Percentiles rank a stretch among this genome's conserved stretches.
Evolutionary conservation across 1,284 basidiomycete species (phyloP).

Genomic region (Fomitopsis betulina): DNA sequence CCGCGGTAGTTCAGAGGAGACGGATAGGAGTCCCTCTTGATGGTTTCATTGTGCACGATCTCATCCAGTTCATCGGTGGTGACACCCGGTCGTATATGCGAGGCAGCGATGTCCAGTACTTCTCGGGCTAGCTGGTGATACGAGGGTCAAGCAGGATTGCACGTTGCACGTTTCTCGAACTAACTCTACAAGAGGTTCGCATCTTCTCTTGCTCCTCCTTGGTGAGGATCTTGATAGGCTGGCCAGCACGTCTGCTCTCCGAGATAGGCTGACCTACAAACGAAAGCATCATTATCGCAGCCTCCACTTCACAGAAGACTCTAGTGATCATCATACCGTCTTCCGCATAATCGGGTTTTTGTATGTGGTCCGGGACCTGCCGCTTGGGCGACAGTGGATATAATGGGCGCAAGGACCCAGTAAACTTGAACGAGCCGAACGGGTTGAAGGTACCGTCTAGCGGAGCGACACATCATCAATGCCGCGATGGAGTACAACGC

Average conservation of each 20-base stretch:
- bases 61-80: slow-evolving; percentile 96
- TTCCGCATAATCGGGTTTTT: slow-evolving; percentile 75
- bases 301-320: slow-evolving; percentile 21
- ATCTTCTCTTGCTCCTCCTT: slow-evolving; percentile 75
- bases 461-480: not conserved
- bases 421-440: slow-evolving; percentile 62
- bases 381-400: slow-evolving; percentile 76
- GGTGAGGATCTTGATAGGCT: slow-evolving; percentile 60
- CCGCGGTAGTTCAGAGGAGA: slow-evolving; percentile 91
- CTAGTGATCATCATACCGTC: slow-evolving; percentile 46
- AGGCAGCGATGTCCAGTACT: slow-evolving; percentile 87
- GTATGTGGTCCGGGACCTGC: slow-evolving; percentile 68
- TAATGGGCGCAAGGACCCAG: slow-evolving; percentile 67
- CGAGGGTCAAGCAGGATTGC: slow-evolving; percentile 9
- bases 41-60: slow-evolving; percentile 91
- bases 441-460: slow-evolving; percentile 73
- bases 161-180: slow-evolving; percentile 26
- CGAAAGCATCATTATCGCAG: slow-evolving; percentile 15
- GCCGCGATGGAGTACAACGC: not conserved
- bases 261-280: slow-evolving; percentile 54
- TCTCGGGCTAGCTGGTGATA: slow-evolving; percentile 75
- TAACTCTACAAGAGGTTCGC: slow-evolving; percentile 70
- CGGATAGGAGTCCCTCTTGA: slow-evolving; percentile 92
- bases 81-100: slow-evolving; percentile 82
- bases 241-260: slow-evolving; percentile 55